Evolutionary conservation across 192 early-diverging fungal genomes (phyloP).

Genomic region (Martensiomyces pterosporus): DNA sequence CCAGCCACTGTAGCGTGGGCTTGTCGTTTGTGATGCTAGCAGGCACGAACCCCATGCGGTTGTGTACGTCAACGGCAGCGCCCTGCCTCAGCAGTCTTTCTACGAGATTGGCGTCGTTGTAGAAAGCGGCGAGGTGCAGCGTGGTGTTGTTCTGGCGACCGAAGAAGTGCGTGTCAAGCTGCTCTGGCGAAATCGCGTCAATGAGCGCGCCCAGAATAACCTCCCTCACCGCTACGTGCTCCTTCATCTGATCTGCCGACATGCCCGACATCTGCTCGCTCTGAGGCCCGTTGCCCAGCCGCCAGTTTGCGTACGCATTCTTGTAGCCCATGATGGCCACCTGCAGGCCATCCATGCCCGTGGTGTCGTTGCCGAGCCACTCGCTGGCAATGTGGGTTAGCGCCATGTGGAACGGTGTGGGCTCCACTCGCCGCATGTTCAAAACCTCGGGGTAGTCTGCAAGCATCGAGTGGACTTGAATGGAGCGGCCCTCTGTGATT

Average conservation of each 20-base stretch:
- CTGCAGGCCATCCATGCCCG: conserved; percentile 54
- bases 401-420: conserved; percentile 50
- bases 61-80: conserved; percentile 46
- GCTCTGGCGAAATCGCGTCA: conserved; percentile 44
- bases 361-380: conserved; percentile 51
- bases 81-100: conserved; percentile 48
- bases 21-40: conserved; percentile 48
- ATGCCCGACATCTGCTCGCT: conserved; percentile 40
- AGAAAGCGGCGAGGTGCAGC: conserved; percentile 51
- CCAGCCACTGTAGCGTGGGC: conserved; percentile 46
- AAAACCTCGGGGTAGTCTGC: conserved; percentile 45
- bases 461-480: conserved; percentile 50
- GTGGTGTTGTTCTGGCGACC: conserved; percentile 51
- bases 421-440: conserved; percentile 47
- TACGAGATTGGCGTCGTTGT: conserved; percentile 49
- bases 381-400: conserved; percentile 45
- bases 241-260: conserved; percentile 47
- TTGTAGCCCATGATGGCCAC: conserved; percentile 53
- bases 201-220: conserved; percentile 51
- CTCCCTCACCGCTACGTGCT: conserved; percentile 46
- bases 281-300: conserved; percentile 43
- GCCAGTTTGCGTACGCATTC: conserved; percentile 51
- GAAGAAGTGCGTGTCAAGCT: conserved; percentile 51
- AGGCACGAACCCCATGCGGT: conserved; percentile 47
- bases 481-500: conserved; percentile 48